Evolutionary conservation across 2,329 filamentous ascomycete species (phyloP), one percentile per base, ranked within the genome.

Genomic region (Fusarium albidum): DNA sequence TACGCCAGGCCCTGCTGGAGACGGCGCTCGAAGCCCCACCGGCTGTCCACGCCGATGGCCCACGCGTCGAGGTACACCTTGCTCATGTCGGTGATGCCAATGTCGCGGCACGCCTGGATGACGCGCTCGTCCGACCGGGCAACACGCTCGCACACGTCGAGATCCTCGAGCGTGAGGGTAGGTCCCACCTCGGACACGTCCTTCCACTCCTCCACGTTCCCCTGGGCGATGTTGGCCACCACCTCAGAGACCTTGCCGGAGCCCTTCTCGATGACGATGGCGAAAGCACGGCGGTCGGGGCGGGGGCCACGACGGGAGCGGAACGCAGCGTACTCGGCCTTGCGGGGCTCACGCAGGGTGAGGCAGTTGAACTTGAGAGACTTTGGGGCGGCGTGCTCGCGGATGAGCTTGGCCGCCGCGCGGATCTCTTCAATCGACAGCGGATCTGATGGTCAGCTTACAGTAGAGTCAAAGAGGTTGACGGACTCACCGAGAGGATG

Each of bases 31-130:
- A 78, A 89, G 43, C 90, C 90, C 71, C 91, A 93, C 41, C 90
- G 85, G 69, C 90, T 84, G 64, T 94, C 90, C 59, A 90, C 90
- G 27, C 90, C 90, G 72, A 94, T 92, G 2, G 90, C 92, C 90
- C 90, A 94, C 34, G 88, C 89, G 71, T 94, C 90, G 70, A 90
- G 89, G 73, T 90, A 93, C 29, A 94, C 88, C 74, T 92, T 92
- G 72, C 89, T 77, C 90, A 94, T 94, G 64, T 93, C 89, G 63
- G 86, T 79, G 57, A 94, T 91, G 17, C 90, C 90, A 58, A 91
- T 76, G 28, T 92, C 83, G 3, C 80, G 82, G 67, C 90, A 94
- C 67, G 90, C 88, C 71, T 91, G 85, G 65, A 92, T 90, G 54
- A 93, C 89, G 57, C 86, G 88, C 0, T 86, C 79, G 63, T 93